Conservation (phyloP, 495 filamentous ascomycete species). For the Penicillium canariense region DNA sequence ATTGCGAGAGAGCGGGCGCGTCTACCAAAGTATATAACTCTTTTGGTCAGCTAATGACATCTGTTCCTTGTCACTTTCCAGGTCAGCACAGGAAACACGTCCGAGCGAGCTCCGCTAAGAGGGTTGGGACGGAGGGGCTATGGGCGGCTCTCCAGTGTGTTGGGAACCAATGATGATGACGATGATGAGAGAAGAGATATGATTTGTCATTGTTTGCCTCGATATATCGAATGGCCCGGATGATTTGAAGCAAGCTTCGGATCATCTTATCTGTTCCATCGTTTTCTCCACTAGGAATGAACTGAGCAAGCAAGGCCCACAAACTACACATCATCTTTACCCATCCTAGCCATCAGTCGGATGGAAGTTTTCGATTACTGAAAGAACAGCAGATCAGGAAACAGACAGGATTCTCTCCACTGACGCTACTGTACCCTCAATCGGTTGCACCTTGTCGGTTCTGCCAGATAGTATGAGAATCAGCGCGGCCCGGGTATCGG, state of each 20-base stretch:
- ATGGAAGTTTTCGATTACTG: neutral
- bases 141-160: conserved; percentile 1
- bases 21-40: neutral
- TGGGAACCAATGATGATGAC: neutral
- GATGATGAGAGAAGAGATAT: neutral
- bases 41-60: neutral
- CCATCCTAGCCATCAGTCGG: neutral
- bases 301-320: neutral
- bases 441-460: conserved; percentile 28
- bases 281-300: neutral
- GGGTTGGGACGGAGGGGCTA: neutral
- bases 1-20: conserved; percentile 8
- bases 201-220: conserved; percentile 14
- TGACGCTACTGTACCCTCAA: conserved; percentile 17
- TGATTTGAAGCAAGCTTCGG: neutral
- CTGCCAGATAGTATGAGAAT: conserved; percentile 3
- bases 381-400: neutral
- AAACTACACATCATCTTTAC: neutral
- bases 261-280: neutral
- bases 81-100: conserved; percentile 7
- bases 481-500: neutral
- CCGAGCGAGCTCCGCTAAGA: conserved; percentile 6
- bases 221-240: neutral
- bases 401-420: conserved; percentile 20
- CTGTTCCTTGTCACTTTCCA: neutral